Base-by-base conservation (phyloP, 371 early-diverging fungal species). In the Smittium mucronatum region DNA sequence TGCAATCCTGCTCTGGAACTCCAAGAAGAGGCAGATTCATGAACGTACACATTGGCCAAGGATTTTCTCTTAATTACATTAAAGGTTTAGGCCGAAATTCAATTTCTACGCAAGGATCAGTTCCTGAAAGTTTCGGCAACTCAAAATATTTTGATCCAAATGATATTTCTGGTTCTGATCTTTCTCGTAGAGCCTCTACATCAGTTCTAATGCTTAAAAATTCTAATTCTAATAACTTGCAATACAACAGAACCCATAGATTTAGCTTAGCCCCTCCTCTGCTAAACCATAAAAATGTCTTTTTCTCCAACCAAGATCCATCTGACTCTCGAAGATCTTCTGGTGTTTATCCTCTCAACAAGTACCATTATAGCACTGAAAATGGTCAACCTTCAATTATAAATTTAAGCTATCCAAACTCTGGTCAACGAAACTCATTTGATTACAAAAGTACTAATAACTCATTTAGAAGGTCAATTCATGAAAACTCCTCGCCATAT, bases 1-100 rank as follows among this genome's bases (percentile, higher is more conserved):
- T 85, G 30, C 80, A 81, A 33, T 81, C 83, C 34, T 85, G 85
- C 75, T 77, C 70, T 73, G 77, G 77, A 74, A 75, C 74, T 2
- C 74, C 77, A 2, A 78, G 77, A 71, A 75, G 70, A 64, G 78
- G 72, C 0, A 70, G 77, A 36, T 59, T 59, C 26, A 59, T 59
- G 59, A 59, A 59, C 59, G 59, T 59, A 15, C 59, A n/a, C 26
- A 28, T 59, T 28, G 26, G 26, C 59, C 15, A 59, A 59, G 47
- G 47, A 11, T 47, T 47, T 21, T 47, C 47, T 11, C 21, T 47
- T 11, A 47, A 47, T 47, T 47, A 47, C 21, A 5, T 11, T 11
- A 47, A 47, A 47, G 21, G 21, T 21, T 21, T 47, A 5, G 5
- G 11, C 47, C 5, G 47, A 47, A 47, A 47, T 21, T 47, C 47